Conservation (phyloP, 495 filamentous ascomycete genomes). For the Sphaerosporella brunnea region DNA sequence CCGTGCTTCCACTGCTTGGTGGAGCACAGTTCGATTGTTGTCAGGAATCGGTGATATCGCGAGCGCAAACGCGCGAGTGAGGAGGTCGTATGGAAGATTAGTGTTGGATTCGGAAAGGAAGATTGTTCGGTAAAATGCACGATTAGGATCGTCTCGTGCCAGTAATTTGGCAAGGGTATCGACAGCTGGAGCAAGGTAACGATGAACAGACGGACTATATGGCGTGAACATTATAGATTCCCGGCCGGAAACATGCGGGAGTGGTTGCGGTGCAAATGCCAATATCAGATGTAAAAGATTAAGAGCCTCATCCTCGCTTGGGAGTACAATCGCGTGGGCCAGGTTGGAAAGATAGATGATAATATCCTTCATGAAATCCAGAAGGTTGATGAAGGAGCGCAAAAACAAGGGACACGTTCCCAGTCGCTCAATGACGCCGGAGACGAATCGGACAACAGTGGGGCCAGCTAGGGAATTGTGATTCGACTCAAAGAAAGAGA, state of each 20-base stretch:
- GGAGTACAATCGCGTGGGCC: conserved; percentile 59
- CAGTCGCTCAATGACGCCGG: conserved; percentile 62
- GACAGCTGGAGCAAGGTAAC: conserved; percentile 73
- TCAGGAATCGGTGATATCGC: conserved; percentile 73
- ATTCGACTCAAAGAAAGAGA: conserved; percentile 70
- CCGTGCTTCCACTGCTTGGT: conserved; percentile 55
- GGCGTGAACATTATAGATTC: conserved; percentile 55
- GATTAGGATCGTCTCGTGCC: conserved; percentile 83
- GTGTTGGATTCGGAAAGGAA: conserved; percentile 51
- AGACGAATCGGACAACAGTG: conserved; percentile 59
- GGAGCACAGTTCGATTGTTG: conserved; percentile 30
- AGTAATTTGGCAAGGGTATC: conserved; percentile 84
- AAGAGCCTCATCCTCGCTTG: conserved; percentile 72
- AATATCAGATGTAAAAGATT: conserved; percentile 77
- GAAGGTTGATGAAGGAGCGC: conserved; percentile 57
- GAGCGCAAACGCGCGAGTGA: conserved; percentile 76
- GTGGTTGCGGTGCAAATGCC: conserved; percentile 64
- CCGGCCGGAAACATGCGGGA: conserved; percentile 35
- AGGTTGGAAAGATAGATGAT: conserved; percentile 78
- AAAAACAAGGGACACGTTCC: conserved; percentile 80
- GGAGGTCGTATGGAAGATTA: conserved; percentile 53
- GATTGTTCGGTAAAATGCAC: conserved; percentile 60
- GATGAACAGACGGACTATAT: conserved; percentile 64
- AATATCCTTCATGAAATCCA: conserved; percentile 94
- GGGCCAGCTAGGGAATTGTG: conserved; percentile 52